These are phyloP conservation scores for Scutellaria baicalensis DNA, from an alignment of 257 asterid genomes.

Conservation along the genomic window DNA sequence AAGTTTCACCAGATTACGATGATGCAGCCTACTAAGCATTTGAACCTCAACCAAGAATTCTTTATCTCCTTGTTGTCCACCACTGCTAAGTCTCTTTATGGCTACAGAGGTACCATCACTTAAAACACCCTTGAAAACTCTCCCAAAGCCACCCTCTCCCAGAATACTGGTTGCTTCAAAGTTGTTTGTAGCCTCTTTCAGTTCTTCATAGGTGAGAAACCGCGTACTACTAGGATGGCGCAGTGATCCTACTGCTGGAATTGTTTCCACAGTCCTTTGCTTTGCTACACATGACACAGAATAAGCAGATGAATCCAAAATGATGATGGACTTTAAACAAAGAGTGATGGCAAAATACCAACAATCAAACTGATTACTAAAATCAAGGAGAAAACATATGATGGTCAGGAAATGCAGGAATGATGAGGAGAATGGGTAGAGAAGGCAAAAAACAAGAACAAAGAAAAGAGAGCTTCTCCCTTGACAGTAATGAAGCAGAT, in stretches of 20 bases:
- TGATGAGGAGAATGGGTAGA: background rate
- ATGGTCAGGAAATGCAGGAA: background rate
- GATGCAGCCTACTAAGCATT: conserved; percentile 97
- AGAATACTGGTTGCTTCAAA: conserved; percentile 69
- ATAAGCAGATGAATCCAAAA: conserved; percentile 9
- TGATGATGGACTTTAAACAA: background rate
- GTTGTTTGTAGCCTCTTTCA: conserved; percentile 85
- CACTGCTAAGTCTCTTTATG: conserved; percentile 77
- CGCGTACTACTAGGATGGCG: conserved; percentile 85
- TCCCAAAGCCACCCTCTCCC: conserved; percentile 98
- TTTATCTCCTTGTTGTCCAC: conserved; percentile 97
- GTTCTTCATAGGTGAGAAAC: conserved; percentile 72
- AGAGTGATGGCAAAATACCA: background rate
- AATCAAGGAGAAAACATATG: background rate
- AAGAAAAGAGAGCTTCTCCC: background rate
- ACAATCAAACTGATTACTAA: background rate
- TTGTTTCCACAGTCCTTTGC: conserved; percentile 36
- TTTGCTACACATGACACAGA: conserved; percentile 32
- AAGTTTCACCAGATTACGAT: conserved; percentile 93
- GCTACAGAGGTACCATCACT: conserved; percentile 94
- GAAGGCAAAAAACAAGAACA: background rate
- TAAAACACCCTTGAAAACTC: conserved; percentile 81
- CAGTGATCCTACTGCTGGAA: conserved; percentile 54
- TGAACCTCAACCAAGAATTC: conserved; percentile 95
- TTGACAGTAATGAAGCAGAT: background rate